phyloP scores from a whole-genome alignment of 352 stramenopile species.

The Achlya hypogyna region DNA sequence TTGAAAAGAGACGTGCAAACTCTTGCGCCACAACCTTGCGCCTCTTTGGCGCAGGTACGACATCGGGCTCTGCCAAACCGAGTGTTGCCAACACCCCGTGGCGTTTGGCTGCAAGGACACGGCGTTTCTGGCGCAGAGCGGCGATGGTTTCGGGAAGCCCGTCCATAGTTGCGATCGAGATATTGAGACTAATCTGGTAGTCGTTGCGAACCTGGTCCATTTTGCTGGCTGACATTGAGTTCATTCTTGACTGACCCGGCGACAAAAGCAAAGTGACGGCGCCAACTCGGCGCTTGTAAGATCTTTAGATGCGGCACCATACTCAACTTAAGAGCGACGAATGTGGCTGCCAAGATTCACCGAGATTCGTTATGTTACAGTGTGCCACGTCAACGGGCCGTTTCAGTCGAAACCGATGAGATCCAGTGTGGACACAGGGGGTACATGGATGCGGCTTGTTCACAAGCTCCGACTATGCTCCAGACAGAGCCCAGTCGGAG shows the following conservation, averaged over 20 bases:
- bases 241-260: background rate
- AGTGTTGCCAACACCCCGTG: background rate
- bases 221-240: background rate
- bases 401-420: background rate
- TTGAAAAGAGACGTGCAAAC: background rate
- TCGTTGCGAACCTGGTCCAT: background rate
- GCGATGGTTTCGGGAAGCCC: background rate
- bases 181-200: background rate
- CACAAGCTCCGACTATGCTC: background rate
- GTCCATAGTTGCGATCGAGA: background rate
- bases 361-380: background rate
- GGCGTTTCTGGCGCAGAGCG: background rate
- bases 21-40: background rate
- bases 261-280: background rate
- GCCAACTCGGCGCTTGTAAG: background rate
- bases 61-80: background rate
- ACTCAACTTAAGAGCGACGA: background rate
- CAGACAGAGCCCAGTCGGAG: too few relatives aligned
- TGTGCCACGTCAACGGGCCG: background rate
- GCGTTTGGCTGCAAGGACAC: background rate
- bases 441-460: background rate
- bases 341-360: background rate
- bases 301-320: background rate
- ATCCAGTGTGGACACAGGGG: background rate
- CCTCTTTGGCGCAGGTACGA: background rate